phyloP scores from a whole-genome alignment of 768 basidiomycete species.

The Lyophyllum atratum region DNA sequence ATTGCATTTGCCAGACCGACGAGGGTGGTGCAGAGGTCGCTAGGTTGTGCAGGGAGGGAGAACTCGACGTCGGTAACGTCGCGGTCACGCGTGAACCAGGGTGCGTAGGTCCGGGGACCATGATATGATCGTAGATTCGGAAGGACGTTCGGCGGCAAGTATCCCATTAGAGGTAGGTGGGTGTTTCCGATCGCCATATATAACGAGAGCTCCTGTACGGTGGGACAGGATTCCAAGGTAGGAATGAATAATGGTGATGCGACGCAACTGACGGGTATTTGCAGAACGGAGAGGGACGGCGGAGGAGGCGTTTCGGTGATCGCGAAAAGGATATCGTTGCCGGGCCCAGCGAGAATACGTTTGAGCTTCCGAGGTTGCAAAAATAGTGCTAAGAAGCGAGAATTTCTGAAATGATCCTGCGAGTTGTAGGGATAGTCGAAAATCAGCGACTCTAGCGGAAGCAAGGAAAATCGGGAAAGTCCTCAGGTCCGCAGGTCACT shows the following conservation, averaged over 20 bases:
- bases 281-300: conserved; percentile 10
- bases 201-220: conserved; percentile 13
- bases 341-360: conserved; percentile 12
- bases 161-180: conserved; percentile 11
- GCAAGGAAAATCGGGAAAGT: conserved; percentile 12
- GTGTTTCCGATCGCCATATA: conserved; percentile 12
- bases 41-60: conserved; percentile 12
- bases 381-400: conserved; percentile 12
- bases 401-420: conserved; percentile 4
- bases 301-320: conserved; percentile 5
- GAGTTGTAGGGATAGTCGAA: conserved; percentile 16
- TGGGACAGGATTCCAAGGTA: conserved; percentile 5
- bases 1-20: conserved; percentile 6
- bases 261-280: conserved; percentile 19
- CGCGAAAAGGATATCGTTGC: conserved; percentile 14
- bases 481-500: conserved; percentile 7
- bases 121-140: conserved; percentile 19
- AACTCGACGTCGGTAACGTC: conserved; percentile 12
- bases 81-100: conserved; percentile 14
- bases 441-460: conserved; percentile 11
- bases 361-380: conserved; percentile 13
- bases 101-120: conserved; percentile 16
- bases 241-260: conserved; percentile 12
- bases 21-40: conserved; percentile 9
- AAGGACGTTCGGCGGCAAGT: conserved; percentile 16